Evolutionary conservation across 2,329 filamentous ascomycete genomes (phyloP).

Genomic region (Fusarium illudens): DNA sequence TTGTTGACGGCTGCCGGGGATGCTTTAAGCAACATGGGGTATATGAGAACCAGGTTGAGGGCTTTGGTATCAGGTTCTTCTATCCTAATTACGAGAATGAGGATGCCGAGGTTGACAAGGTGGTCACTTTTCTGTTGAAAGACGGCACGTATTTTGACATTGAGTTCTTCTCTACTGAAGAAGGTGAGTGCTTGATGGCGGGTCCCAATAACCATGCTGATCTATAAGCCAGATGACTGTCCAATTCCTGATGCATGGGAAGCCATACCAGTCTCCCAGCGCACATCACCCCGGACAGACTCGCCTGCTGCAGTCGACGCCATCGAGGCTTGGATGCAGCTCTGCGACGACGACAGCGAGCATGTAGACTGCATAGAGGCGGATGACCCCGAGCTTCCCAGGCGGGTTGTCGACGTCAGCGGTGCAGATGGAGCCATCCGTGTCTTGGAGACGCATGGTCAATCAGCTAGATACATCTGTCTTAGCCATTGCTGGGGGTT

Average conservation of each 20-base stretch:
- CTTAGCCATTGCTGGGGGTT: constrained; percentile 16
- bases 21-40: not conserved
- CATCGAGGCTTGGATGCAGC: not conserved
- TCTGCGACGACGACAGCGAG: not conserved
- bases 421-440: not conserved
- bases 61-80: not conserved
- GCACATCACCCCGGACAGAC: not conserved
- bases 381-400: not conserved
- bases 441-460: not conserved
- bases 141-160: constrained; percentile 3
- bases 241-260: constrained; percentile 2
- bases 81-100: not conserved
- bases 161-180: not conserved
- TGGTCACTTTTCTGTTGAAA: not conserved
- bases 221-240: not conserved
- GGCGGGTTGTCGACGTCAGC: not conserved
- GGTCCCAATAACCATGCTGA: not conserved
- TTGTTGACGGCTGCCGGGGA: not conserved
- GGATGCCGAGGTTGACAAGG: not conserved
- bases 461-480: constrained; percentile 1
- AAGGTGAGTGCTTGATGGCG: not conserved
- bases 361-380: not conserved
- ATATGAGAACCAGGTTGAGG: not conserved
- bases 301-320: not conserved
- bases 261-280: not conserved